A percentile compares a stretch with the other conserved stretches of the same genome.
These are phyloP conservation scores for Rosa multiflora DNA, from an alignment of 306 rosid species.

Conservation along the genomic window DNA sequence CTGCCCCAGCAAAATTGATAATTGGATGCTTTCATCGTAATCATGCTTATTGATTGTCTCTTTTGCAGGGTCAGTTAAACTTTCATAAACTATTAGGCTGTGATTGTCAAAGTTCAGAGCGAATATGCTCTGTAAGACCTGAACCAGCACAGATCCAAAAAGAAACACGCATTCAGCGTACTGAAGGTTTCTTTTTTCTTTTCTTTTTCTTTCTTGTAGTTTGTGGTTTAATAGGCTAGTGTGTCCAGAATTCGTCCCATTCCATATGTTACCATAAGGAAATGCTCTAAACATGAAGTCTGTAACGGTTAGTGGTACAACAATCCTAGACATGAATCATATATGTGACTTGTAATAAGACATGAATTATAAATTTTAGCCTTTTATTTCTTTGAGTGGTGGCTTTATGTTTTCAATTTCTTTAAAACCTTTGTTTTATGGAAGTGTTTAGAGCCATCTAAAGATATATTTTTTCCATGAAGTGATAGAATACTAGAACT, in stretches of 20 bases:
- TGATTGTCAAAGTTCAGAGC: constrained; percentile 49
- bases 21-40: constrained; percentile 4
- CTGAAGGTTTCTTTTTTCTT: constrained; percentile 50
- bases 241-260: background rate
- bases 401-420: background rate
- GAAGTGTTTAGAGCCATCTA: background rate
- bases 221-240: constrained; percentile 10
- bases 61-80: constrained; percentile 69
- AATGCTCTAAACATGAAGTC: background rate
- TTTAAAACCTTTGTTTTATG: background rate
- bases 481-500: background rate
- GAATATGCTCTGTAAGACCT: constrained; percentile 43
- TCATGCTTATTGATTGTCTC: constrained; percentile 13
- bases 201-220: background rate
- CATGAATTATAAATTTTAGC: background rate
- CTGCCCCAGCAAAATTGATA: background rate
- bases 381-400: background rate
- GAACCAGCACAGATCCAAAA: constrained; percentile 38
- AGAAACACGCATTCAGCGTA: constrained; percentile 30
- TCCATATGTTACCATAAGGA: background rate
- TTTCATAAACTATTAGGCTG: constrained; percentile 75
- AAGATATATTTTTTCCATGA: background rate
- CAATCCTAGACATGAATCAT: background rate
- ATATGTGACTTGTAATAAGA: background rate
- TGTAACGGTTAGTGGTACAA: background rate